Evolutionary conservation across 306 rosid genomes (phyloP).

Genomic region (Rosa persica): DNA sequence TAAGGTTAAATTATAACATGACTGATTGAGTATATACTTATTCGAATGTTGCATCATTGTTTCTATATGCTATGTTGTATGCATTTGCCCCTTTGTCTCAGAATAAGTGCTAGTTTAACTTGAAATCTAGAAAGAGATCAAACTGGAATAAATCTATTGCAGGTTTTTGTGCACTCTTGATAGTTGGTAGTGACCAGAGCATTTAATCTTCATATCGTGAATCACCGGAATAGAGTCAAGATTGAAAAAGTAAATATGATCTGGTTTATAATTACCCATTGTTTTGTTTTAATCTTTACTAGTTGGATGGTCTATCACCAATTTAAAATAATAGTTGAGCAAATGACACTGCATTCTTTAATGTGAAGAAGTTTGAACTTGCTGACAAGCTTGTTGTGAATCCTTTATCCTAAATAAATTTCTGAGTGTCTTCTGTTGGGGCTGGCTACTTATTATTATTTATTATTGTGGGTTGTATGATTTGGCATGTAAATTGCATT

Average conservation of each 20-base stretch:
- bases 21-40: background rate
- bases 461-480: background rate
- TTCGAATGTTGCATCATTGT: background rate
- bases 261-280: background rate
- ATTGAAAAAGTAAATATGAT: background rate
- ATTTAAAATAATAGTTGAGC: background rate
- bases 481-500: background rate
- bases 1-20: no score
- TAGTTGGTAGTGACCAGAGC: background rate
- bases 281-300: background rate
- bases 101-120: background rate
- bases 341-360: background rate
- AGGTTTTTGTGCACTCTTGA: background rate
- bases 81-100: background rate
- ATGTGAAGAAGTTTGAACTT: background rate
- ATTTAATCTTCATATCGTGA: no score
- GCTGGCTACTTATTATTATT: background rate
- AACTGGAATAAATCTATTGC: background rate
- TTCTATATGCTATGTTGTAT: background rate
- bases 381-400: background rate
- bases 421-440: background rate
- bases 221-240: background rate
- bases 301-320: background rate
- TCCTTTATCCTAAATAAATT: background rate
- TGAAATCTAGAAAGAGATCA: background rate